These are phyloP conservation scores for Selenicereus undatus DNA, from an alignment of 148 eudicot genomes.

Conservation along the genomic window DNA sequence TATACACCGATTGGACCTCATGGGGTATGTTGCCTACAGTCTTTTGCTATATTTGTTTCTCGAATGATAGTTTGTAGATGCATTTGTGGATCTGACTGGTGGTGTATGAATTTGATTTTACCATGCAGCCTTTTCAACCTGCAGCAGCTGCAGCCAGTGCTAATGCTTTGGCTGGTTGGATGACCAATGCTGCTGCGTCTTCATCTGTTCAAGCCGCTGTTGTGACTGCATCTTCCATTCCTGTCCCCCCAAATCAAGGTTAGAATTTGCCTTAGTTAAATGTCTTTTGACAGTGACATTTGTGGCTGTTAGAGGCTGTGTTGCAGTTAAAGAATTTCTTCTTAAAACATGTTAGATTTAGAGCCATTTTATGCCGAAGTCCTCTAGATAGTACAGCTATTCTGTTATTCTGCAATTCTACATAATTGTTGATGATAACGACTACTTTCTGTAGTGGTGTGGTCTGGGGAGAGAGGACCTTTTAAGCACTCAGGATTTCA, in stretches of 20 bases:
- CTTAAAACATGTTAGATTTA: background rate
- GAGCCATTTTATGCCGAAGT: slow-evolving; percentile 2
- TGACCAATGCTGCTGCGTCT: slow-evolving; percentile 82
- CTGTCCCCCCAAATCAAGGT: slow-evolving; percentile 82
- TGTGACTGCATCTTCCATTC: slow-evolving; percentile 79
- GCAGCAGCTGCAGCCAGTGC: slow-evolving; percentile 73
- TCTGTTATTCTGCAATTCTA: background rate
- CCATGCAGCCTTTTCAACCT: slow-evolving; percentile 73
- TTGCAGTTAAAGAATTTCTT: background rate
- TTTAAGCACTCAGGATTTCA: background rate
- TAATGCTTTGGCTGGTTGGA: slow-evolving; percentile 92
- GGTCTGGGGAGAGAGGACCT: background rate
- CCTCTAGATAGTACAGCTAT: background rate
- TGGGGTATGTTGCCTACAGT: slow-evolving; percentile 47
- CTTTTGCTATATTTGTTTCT: background rate
- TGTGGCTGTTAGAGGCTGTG: slow-evolving; percentile 2
- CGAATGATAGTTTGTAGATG: background rate
- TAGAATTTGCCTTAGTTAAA: slow-evolving; percentile 6
- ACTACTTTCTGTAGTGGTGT: background rate
- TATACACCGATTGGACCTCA: slow-evolving; percentile 73
- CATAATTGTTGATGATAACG: background rate
- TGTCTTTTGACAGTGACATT: background rate
- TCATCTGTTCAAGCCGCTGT: slow-evolving; percentile 94
- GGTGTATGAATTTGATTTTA: slow-evolving; percentile 8
- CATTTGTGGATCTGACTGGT: background rate